Conservation (phyloP, 2,329 filamentous ascomycete genomes). For the Stromatinia cepivora region DNA sequence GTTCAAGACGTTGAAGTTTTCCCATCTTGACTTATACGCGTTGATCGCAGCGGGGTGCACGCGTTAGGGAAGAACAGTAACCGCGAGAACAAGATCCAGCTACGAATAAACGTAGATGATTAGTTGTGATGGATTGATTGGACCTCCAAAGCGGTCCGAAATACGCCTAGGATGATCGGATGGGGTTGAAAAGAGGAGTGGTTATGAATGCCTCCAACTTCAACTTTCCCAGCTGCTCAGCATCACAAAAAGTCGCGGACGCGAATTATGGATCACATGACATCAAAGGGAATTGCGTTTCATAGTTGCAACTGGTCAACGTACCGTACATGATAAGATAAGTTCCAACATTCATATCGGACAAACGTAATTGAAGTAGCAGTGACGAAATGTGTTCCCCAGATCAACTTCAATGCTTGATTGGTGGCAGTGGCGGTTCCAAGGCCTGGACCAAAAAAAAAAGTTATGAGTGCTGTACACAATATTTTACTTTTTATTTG, state of each 20-base stretch:
- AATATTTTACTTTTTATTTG: constrained; percentile 1
- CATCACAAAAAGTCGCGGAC: constrained; percentile 22
- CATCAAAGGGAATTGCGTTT: background rate
- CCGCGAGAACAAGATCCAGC: background rate
- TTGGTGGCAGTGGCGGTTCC: constrained; percentile 6
- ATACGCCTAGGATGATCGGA: background rate
- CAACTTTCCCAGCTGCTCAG: background rate
- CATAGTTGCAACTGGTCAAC: background rate
- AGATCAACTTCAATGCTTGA: constrained; percentile 3
- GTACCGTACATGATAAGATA: background rate
- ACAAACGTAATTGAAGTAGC: background rate
- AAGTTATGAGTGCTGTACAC: background rate
- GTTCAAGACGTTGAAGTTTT: constrained; percentile 90
- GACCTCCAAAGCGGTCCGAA: background rate
- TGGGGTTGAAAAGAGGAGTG: background rate
- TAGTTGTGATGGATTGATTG: background rate
- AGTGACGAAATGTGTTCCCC: constrained; percentile 21
- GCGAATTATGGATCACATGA: constrained; percentile 21
- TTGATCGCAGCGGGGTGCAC: constrained; percentile 32
- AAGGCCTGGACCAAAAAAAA: background rate
- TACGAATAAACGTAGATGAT: constrained; percentile 5
- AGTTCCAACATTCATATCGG: background rate
- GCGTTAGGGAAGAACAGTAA: constrained; percentile 26
- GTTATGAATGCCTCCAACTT: background rate
- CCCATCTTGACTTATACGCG: constrained; percentile 67